Base-by-base conservation (phyloP, 2,329 filamentous ascomycete genomes). In the Cytospora piceicola region DNA sequence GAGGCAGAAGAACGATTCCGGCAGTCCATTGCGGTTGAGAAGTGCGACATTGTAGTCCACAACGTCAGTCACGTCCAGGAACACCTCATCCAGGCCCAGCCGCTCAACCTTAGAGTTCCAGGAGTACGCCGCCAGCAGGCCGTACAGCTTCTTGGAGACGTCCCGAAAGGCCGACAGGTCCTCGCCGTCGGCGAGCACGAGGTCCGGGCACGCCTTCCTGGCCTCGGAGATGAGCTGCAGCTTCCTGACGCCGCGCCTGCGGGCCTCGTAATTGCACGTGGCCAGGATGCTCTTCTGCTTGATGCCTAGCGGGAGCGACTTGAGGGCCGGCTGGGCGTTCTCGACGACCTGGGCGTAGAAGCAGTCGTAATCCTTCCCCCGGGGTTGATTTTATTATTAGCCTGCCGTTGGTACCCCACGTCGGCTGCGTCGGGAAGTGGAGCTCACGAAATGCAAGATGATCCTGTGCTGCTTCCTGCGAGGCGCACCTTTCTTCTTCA, bases 331-430 rank as follows among this genome's bases (percentile, higher is more conserved):
- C 70, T 91, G 88, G 74, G 91, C 90, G 69, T 90, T 89, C 78
- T 97, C 93, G 71, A 95, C 90, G 11, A 95, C 93, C 58, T 93
- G 92, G 27, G 94, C 94, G 76, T 98, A 98, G 81, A 98, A 98
- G 80, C 92, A 96, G 80, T 94, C 92, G 75, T 93, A 92, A 77
- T 92, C 88, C 88, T 90, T 64, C 14, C n/a, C n/a, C n/a, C 22
- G 32, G 54, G 22, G 15, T 14, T 29, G 27, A 65, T 60, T 30
- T 11, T 30, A 52, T 30, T 17, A 29, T 49, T 24, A 49, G 46
- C 46, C 39, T 36, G n/a, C n/a, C n/a, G 32, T 32, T 32, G 17
- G 20, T 52, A 3, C 15, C 15, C 11, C 20, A 7, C 30, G 3
- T 53, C 17, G 8, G n/a, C 36, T 42, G 34, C 22, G 51, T 52